Evolutionary conservation across 495 filamentous ascomycete genomes (phyloP).

Genomic region (Chlorociboria aeruginascens): DNA sequence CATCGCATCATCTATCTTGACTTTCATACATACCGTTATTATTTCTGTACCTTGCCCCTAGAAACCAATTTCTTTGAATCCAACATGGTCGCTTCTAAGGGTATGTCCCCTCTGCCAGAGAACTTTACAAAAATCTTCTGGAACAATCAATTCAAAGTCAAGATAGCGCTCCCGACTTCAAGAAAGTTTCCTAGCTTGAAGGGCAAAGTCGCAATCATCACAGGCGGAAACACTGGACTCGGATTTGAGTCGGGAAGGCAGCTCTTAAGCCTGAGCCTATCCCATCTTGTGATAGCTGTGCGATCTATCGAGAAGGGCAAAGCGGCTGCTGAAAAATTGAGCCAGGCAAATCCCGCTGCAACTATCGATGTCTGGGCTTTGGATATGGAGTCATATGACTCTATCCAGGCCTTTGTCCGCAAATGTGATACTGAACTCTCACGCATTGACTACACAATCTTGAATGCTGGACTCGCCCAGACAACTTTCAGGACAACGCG

Average conservation of each 20-base stretch:
- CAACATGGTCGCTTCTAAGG: no score
- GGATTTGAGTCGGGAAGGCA: slow-evolving; percentile 35
- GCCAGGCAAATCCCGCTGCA: slow-evolving; percentile 19
- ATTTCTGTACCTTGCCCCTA: no score
- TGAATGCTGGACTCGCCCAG: slow-evolving; percentile 37
- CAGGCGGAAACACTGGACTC: slow-evolving; percentile 39
- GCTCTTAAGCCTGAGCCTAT: slow-evolving; percentile 31
- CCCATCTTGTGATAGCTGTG: slow-evolving; percentile 39
- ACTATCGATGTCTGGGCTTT: slow-evolving; percentile 39
- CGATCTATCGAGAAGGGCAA: slow-evolving; percentile 36
- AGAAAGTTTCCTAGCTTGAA: no score
- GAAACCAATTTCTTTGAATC: no score
- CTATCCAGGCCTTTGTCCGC: slow-evolving; percentile 31
- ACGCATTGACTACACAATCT: slow-evolving; percentile 35
- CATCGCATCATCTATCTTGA: no score
- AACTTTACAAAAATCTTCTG: no score
- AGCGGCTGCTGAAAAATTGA: slow-evolving; percentile 25
- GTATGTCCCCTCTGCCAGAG: no score
- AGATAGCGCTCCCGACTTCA: no score
- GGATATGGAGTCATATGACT: slow-evolving; percentile 36
- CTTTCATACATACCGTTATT: no score
- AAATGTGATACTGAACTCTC: slow-evolving; percentile 8
- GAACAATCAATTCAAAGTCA: no score
- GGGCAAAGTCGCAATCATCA: slow-evolving; percentile 33
- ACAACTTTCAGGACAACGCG: slow-evolving; percentile 18